Evolutionary conservation across 2,329 filamentous ascomycete genomes (phyloP).

Genomic region (Tolypocladium album): DNA sequence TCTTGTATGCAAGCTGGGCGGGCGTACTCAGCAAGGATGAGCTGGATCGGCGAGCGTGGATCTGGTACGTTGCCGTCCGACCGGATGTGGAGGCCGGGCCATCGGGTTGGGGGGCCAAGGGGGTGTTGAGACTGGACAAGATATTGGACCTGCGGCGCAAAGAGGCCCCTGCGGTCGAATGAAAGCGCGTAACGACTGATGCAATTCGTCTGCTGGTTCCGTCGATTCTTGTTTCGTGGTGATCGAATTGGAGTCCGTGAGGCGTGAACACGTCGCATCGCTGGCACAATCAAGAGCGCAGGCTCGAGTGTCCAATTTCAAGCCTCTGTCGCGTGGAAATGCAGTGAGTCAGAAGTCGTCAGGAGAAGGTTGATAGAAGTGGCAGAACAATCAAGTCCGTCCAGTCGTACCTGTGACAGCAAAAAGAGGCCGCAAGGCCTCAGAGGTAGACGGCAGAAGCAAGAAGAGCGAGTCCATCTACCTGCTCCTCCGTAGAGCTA

Average conservation of each 20-base stretch:
- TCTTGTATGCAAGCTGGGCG: slow-evolving; percentile 66
- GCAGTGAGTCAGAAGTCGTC: too few relatives aligned
- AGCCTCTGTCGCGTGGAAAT: too few relatives aligned
- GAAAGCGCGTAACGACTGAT: neutral
- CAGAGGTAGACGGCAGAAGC: too few relatives aligned
- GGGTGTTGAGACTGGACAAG: slow-evolving; percentile 51
- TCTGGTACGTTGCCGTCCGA: slow-evolving; percentile 68
- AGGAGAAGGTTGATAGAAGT: too few relatives aligned
- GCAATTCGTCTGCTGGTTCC: neutral
- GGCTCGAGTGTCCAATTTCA: too few relatives aligned
- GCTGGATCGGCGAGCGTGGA: slow-evolving; percentile 67
- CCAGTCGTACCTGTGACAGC: too few relatives aligned
- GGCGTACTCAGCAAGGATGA: slow-evolving; percentile 51
- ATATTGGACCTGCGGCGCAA: slow-evolving; percentile 49
- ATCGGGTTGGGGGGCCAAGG: slow-evolving; percentile 77
- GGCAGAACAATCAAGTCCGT: too few relatives aligned
- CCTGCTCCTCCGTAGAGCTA: too few relatives aligned
- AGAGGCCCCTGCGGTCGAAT: slow-evolving; percentile 1
- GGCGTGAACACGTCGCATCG: neutral
- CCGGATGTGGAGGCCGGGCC: slow-evolving; percentile 66
- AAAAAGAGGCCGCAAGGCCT: too few relatives aligned
- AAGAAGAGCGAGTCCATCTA: too few relatives aligned
- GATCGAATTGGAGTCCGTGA: neutral
- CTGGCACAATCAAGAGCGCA: too few relatives aligned
- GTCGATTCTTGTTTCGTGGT: neutral